A percentile compares a stretch with the other conserved stretches of the same genome.
Conservation (phyloP, 305 asterid genomes). For the Solanum hybrid region DNA sequence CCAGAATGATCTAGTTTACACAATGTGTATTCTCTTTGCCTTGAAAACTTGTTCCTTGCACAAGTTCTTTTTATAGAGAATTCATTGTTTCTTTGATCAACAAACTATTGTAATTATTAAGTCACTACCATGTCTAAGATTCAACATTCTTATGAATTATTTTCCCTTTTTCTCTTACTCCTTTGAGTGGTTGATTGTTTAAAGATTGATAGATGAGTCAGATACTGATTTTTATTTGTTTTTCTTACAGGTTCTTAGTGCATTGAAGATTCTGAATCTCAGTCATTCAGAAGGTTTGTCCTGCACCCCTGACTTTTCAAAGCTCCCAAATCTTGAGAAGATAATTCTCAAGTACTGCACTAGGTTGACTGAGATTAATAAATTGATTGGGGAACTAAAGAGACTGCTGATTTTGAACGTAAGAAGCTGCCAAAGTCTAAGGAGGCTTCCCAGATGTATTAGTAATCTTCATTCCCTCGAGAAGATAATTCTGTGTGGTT, state of each 20-base stretch:
- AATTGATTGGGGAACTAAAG: conserved; percentile 3
- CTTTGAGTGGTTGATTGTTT: neutral
- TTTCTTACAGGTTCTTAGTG: conserved; percentile 2
- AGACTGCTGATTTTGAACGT: conserved; percentile 3
- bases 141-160: neutral
- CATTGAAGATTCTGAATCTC: conserved; percentile 10
- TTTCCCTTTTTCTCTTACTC: neutral
- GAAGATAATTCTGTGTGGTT: conserved; percentile 9
- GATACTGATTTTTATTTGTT: neutral
- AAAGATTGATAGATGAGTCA: neutral
- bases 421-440: conserved; percentile 2
- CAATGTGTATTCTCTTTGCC: neutral
- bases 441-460: conserved; percentile 8
- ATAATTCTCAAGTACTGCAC: conserved; percentile 9
- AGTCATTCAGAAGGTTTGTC: conserved; percentile 7
- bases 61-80: neutral
- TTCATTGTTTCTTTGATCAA: neutral
- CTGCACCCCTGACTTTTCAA: conserved; percentile 8
- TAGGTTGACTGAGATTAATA: conserved; percentile 3
- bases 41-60: neutral
- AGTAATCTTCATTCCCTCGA: neutral
- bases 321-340: conserved; percentile 8
- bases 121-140: neutral
- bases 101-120: neutral
- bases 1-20: neutral